Conservation (phyloP, 2,329 filamentous ascomycete genomes). For the Talaromyces islandicus region DNA sequence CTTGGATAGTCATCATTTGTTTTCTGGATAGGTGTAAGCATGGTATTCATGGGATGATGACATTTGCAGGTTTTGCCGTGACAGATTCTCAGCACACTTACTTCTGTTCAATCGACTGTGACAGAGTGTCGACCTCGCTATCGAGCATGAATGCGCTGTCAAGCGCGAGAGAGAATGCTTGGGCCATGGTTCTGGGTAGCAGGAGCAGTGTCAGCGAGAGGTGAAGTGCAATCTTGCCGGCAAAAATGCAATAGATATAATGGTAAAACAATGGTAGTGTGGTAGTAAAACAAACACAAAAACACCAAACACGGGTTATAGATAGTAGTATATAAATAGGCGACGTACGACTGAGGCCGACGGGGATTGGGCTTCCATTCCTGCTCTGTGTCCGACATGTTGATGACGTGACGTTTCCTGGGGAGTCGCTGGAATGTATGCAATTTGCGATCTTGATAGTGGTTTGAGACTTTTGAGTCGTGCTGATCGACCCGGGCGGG, state of each 20-base stretch:
- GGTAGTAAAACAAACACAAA: not conserved
- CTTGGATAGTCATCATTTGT: constrained; percentile 66
- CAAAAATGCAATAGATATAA: not conserved
- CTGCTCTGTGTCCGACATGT: constrained; percentile 59
- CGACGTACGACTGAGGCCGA: constrained; percentile 76
- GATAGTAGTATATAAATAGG: constrained; percentile 6
- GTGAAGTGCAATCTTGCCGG: not conserved
- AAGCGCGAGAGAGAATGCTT: constrained; percentile 77
- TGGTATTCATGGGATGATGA: not conserved
- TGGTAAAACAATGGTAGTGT: not conserved
- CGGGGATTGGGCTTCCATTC: constrained; percentile 71
- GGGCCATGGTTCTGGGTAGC: constrained; percentile 67
- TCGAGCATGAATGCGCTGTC: constrained; percentile 88
- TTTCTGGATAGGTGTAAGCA: constrained; percentile 52
- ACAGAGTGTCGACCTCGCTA: constrained; percentile 66
- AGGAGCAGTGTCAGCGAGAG: not conserved
- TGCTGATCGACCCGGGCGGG: not conserved
- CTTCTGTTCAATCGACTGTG: constrained; percentile 75
- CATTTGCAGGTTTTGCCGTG: not conserved
- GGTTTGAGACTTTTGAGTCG: not conserved
- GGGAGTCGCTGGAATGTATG: constrained; percentile 7
- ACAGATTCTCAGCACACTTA: constrained; percentile 41
- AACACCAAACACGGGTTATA: not conserved
- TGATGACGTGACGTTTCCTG: constrained; percentile 12
- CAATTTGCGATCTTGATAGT: not conserved